Evolutionary conservation across 2,329 filamentous ascomycete species (phyloP).

Genomic region (Monilinia fructicola): DNA sequence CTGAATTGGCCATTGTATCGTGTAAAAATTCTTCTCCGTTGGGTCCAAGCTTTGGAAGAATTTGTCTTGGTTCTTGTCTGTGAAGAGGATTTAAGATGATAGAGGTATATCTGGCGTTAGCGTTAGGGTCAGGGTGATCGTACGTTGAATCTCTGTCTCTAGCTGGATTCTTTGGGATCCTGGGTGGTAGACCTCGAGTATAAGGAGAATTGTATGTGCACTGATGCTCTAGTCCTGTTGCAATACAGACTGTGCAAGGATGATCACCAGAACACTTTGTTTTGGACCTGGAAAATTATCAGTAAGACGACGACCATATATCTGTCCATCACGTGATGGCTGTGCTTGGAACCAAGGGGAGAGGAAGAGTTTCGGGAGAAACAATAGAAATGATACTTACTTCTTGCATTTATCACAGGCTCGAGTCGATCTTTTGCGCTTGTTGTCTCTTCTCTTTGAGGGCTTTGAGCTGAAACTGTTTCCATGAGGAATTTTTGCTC

Average conservation of each 20-base stretch:
- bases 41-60: not conserved
- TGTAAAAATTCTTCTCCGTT: not conserved
- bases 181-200: not conserved
- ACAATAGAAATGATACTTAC: slow-evolving; percentile 38
- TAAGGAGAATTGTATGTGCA: not conserved
- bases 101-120: not conserved
- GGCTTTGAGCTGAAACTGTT: too few relatives aligned
- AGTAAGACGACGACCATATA: not conserved
- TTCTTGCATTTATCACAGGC: slow-evolving; percentile 51
- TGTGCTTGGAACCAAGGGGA: not conserved
- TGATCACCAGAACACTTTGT: slow-evolving; percentile 44
- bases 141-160: not conserved
- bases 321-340: not conserved
- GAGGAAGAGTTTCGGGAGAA: not conserved
- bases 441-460: slow-evolving; percentile 2
- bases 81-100: not conserved
- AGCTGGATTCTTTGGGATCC: not conserved
- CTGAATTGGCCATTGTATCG: not conserved
- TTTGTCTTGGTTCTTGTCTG: not conserved
- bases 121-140: too few relatives aligned
- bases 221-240: not conserved
- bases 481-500: not conserved
- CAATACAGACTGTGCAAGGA: slow-evolving; percentile 43
- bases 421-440: slow-evolving; percentile 43
- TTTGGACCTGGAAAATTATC: slow-evolving; percentile 39